phyloP scores from a whole-genome alignment of 495 filamentous ascomycete genomes.

The Aspergillus funiculosus region DNA sequence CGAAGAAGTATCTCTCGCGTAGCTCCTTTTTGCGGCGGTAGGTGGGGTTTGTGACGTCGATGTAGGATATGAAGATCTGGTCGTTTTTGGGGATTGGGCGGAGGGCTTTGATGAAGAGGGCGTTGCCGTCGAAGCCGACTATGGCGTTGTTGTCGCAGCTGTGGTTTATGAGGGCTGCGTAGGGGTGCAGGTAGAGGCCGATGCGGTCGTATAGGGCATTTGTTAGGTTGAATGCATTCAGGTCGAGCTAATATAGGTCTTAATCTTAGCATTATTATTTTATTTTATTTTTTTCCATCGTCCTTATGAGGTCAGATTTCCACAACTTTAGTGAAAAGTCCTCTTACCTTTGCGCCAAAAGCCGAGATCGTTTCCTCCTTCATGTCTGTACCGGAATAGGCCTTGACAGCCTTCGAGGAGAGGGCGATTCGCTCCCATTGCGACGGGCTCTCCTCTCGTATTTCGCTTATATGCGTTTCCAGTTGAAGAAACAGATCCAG shows the following conservation, averaged over 20 bases:
- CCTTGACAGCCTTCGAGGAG: constrained; percentile 48
- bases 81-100: constrained; percentile 45
- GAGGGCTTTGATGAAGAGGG: constrained; percentile 42
- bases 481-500: constrained; percentile 39
- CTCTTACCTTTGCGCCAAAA: constrained; percentile 42
- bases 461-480: constrained; percentile 45
- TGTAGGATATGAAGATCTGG: constrained; percentile 65
- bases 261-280: too few species aligned
- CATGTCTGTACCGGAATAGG: constrained; percentile 44
- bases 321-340: not conserved
- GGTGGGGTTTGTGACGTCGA: constrained; percentile 53
- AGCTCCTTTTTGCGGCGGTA: constrained; percentile 47
- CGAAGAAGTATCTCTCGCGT: constrained; percentile 56
- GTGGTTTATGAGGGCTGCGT: constrained; percentile 59
- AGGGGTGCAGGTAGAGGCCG: constrained; percentile 56
- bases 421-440: constrained; percentile 46
- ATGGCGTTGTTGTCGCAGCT: constrained; percentile 65
- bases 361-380: constrained; percentile 33
- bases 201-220: constrained; percentile 53
- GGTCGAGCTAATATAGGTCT: constrained; percentile 42
- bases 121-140: constrained; percentile 54
- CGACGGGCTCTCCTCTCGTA: constrained; percentile 26
- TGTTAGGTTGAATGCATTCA: constrained; percentile 58
- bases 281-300: too few species aligned
- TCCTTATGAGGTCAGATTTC: not conserved